Evolutionary conservation across 345 rosid genomes (phyloP), one percentile per base, ranked within the genome.

Genomic region (Trapa incisa): DNA sequence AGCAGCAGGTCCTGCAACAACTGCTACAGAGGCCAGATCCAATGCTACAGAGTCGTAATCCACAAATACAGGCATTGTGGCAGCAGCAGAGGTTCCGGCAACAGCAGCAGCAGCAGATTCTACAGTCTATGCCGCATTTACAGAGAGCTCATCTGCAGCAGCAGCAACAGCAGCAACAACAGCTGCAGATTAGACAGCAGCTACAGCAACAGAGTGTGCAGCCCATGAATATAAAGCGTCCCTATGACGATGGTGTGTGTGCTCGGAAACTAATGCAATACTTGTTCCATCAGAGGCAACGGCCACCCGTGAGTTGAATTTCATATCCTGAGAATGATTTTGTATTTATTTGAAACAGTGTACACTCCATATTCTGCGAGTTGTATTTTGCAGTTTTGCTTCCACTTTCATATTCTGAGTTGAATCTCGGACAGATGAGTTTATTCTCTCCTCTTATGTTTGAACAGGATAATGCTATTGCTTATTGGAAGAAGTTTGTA

Each of bases 231-330:
- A 72, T 79, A 68, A 81, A 90, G 82, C 87, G 86, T 65, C 82
- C 85, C 56, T 83, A 75, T 71, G 94, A 91, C 61, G 78, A 82
- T 72, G 96, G 93, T 63, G 89, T 94, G 41, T 94, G 99, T 72
- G 89, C 95, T 63, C 96, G 99, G 37, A 83, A 97, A 66, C 69
- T 94, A 74, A 94, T 91, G 99, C 99, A 94, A 75, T 94, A 94
- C 76, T 75, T 94, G 29, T 94, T 83, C 82, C 99, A 94, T 77
- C 97, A 94, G 75, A 80, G 95, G 17, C 97, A 88, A 76, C 80
- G 95, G 61, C 92, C 96, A 66, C 75, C 82, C 32, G 98, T 90
- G 80, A 84, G 94, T 81, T 64, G 61, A 16, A 72, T 22, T 48
- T 9, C 2, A 32, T 10, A 32, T 35, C 63, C 63, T 1, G 13